These are phyloP conservation scores for Zalaria sp. DNA, from an alignment of 2,329 filamentous ascomycete genomes.

Conservation along the genomic window DNA sequence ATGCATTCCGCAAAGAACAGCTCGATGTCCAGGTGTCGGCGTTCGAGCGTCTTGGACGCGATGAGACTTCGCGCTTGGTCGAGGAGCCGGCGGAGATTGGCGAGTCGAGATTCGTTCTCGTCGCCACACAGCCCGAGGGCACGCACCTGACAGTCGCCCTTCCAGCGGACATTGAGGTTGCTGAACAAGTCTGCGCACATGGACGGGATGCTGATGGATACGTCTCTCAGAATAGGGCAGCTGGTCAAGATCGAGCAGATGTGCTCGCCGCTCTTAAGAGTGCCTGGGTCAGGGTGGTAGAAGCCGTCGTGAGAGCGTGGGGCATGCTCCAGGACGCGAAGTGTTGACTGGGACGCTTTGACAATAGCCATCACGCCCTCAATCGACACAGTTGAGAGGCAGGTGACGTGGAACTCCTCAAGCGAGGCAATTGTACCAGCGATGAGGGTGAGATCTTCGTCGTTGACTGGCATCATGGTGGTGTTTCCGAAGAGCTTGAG, in stretches of 20 bases:
- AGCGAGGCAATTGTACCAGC: slow-evolving; percentile 36
- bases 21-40: slow-evolving; percentile 29
- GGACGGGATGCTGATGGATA: slow-evolving; percentile 34
- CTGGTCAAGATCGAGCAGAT: slow-evolving; percentile 32
- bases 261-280: slow-evolving; percentile 27
- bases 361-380: slow-evolving; percentile 38
- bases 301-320: slow-evolving; percentile 38
- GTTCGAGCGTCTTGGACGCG: slow-evolving; percentile 19
- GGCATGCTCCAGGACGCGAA: slow-evolving; percentile 38
- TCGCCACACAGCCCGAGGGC: slow-evolving; percentile 29
- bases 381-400: slow-evolving; percentile 38
- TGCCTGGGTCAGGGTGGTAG: slow-evolving; percentile 35
- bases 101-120: slow-evolving; percentile 1
- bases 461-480: slow-evolving; percentile 35
- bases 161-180: slow-evolving; percentile 28
- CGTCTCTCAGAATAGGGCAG: slow-evolving; percentile 32
- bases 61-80: slow-evolving; percentile 27
- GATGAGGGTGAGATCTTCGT: slow-evolving; percentile 35
- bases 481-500: slow-evolving; percentile 42
- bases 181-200: slow-evolving; percentile 33
- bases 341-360: slow-evolving; percentile 31
- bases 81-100: slow-evolving; percentile 25
- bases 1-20: slow-evolving; percentile 38
- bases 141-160: slow-evolving; percentile 34
- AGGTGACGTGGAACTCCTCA: slow-evolving; percentile 39